phyloP scores from a whole-genome alignment of 345 rosid genomes.

The Pseudoturritis turrita region DNA sequence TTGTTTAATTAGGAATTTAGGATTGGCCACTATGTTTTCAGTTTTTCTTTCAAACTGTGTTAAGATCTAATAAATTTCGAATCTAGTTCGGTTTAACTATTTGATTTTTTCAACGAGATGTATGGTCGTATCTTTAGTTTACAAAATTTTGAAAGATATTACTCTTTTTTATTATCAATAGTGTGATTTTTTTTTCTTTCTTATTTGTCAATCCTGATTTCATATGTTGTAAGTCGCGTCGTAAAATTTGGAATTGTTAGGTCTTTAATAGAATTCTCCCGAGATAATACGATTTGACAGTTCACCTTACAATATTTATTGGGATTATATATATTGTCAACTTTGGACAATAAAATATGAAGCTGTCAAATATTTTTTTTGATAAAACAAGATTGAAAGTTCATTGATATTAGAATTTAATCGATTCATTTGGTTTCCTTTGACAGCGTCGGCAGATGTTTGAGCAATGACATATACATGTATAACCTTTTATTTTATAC shows the following conservation, averaged over 20 bases:
- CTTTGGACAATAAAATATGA: background rate
- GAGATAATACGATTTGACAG: background rate
- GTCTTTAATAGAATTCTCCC: background rate
- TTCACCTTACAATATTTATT: background rate
- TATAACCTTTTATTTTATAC: no score
- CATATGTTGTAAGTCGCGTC: background rate
- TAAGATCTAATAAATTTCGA: background rate
- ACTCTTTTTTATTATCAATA: no score
- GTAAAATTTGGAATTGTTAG: background rate
- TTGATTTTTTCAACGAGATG: background rate
- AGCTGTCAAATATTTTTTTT: background rate
- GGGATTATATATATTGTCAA: constrained; percentile 14
- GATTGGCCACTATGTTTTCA: background rate
- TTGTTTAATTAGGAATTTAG: background rate
- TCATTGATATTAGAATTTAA: background rate
- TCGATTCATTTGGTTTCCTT: background rate
- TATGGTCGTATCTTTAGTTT: background rate
- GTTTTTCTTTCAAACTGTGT: background rate
- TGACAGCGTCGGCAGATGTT: background rate
- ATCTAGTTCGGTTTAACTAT: background rate
- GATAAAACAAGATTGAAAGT: background rate
- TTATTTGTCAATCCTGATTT: background rate
- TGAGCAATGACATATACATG: background rate
- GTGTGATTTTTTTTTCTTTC: background rate
- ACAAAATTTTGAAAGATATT: background rate